phyloP scores from a whole-genome alignment of 2,329 filamentous ascomycete genomes.

The Cercospora beticola region DNA sequence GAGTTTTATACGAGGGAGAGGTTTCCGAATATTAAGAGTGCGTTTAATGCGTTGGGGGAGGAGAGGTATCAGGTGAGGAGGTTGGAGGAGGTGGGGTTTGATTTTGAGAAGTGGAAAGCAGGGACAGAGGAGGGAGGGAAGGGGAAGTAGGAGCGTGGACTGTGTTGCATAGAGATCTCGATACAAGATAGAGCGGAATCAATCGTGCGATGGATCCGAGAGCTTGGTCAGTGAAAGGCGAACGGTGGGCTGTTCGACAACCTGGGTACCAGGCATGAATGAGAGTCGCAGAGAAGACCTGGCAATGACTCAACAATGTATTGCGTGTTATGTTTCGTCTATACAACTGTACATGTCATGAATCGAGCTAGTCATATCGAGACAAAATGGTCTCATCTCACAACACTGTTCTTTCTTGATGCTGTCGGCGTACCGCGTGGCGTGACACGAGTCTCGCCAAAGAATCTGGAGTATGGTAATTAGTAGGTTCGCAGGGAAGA shows the following conservation, averaged over 20 bases:
- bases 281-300: too few relatives aligned
- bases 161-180: background rate
- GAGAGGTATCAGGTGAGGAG: constrained; percentile 57
- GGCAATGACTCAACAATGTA: background rate
- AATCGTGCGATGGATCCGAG: background rate
- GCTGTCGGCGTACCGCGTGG: constrained; percentile 33
- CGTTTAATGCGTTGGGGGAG: constrained; percentile 67
- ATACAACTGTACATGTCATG: background rate
- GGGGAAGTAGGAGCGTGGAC: background rate
- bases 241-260: background rate
- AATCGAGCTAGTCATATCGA: background rate
- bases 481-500: background rate
- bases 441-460: constrained; percentile 33
- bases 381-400: background rate
- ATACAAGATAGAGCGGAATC: background rate
- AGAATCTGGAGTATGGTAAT: constrained; percentile 20
- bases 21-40: constrained; percentile 68
- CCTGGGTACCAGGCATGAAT: too few relatives aligned
- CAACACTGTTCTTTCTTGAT: constrained; percentile 29
- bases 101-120: constrained; percentile 36
- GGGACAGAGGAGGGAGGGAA: constrained; percentile 28
- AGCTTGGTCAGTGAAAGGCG: background rate
- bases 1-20: constrained; percentile 70
- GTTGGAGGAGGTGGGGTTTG: constrained; percentile 67
- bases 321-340: background rate